These are phyloP conservation scores for Salinomyces thailandicus DNA, from an alignment of 2,329 filamentous ascomycete genomes.

Conservation along the genomic window DNA sequence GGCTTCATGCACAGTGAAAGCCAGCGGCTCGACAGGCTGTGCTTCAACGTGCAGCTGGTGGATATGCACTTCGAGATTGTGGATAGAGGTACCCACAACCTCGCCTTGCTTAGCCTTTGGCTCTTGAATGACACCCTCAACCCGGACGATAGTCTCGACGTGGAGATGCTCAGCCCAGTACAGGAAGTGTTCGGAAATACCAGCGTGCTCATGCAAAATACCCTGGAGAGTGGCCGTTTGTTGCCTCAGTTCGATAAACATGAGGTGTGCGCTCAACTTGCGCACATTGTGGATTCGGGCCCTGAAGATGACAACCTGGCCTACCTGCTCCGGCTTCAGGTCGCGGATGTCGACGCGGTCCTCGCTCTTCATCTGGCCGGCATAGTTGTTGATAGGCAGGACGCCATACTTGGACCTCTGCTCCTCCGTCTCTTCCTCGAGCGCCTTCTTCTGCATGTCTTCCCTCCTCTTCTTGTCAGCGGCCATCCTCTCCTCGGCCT, in stretches of 20 bases:
- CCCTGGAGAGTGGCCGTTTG: conserved; percentile 76
- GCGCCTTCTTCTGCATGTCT: conserved; percentile 39
- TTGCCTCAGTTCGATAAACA: conserved; percentile 79
- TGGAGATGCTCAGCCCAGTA: conserved; percentile 79
- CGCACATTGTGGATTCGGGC: conserved; percentile 69
- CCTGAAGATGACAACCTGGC: conserved; percentile 54
- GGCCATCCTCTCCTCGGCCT: conserved; percentile 33
- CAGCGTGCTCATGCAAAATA: conserved; percentile 55
- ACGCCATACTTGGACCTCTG: conserved; percentile 50
- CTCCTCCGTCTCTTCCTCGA: conserved; percentile 46
- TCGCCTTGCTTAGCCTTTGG: conserved; percentile 56
- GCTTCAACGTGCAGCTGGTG: conserved; percentile 54
- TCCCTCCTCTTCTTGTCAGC: conserved; percentile 39
- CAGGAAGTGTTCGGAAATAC: conserved; percentile 63
- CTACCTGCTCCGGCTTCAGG: conserved; percentile 43
- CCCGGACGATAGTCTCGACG: conserved; percentile 65
- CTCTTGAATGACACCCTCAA: conserved; percentile 61
- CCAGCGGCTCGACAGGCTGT: conserved; percentile 50
- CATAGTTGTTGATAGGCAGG: conserved; percentile 48
- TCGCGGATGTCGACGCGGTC: conserved; percentile 40
- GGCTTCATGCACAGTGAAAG: conserved; percentile 61
- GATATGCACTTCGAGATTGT: conserved; percentile 66
- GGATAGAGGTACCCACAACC: conserved; percentile 64
- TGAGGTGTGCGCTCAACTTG: conserved; percentile 68
- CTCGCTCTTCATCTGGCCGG: conserved; percentile 40